phyloP scores from a whole-genome alignment of 2,329 filamentous ascomycete species.

The Pseudopyrenochaeta lycopersici region DNA sequence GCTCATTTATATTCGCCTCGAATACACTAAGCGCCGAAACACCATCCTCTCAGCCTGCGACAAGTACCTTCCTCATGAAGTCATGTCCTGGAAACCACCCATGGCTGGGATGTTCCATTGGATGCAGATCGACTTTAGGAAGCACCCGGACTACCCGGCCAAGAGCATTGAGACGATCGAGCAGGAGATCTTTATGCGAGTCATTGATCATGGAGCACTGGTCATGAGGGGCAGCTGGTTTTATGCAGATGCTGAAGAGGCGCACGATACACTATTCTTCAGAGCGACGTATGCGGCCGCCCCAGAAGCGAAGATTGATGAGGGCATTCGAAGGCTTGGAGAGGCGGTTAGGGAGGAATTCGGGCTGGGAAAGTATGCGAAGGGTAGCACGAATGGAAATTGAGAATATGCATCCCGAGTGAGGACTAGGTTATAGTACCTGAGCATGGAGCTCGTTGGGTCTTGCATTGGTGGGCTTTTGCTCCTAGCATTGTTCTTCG shows the following conservation, averaged over 20 bases:
- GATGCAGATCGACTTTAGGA: constrained; percentile 72
- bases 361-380: constrained; percentile 47
- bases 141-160: constrained; percentile 68
- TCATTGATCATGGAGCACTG: constrained; percentile 79
- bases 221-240: constrained; percentile 92
- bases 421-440: neutral
- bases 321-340: constrained; percentile 71
- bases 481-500: neutral
- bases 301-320: constrained; percentile 59
- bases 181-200: constrained; percentile 82
- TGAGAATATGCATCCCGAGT: neutral
- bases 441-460: too few relatives aligned
- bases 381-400: constrained; percentile 3
- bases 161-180: constrained; percentile 72
- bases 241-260: constrained; percentile 72
- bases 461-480: neutral
- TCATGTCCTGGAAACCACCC: constrained; percentile 83
- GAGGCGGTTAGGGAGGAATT: constrained; percentile 73
- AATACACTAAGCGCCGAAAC: constrained; percentile 84
- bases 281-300: constrained; percentile 89
- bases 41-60: constrained; percentile 82
- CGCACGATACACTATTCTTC: constrained; percentile 78
- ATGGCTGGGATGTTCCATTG: constrained; percentile 96
- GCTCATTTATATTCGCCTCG: constrained; percentile 80
- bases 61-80: constrained; percentile 73